phyloP scores from a whole-genome alignment of 257 asterid genomes.

The Jasminum sambac region DNA sequence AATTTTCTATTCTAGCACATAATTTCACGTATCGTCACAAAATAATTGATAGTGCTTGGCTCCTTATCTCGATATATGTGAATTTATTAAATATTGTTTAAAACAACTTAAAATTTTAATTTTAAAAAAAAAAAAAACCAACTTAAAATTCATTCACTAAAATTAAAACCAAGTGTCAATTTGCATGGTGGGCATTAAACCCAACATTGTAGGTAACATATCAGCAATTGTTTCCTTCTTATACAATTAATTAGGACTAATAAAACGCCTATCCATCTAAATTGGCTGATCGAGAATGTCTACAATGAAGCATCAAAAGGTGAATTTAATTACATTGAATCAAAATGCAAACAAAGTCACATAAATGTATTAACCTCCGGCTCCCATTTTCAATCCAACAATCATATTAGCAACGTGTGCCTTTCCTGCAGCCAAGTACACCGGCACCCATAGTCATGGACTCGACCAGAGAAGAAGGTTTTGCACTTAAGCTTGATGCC shows the following conservation, averaged over 20 bases:
- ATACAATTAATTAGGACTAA: conserved; percentile 5
- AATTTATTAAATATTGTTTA: too few relatives aligned
- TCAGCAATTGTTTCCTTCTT: neutral
- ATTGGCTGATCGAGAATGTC: neutral
- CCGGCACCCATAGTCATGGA: conserved; percentile 13
- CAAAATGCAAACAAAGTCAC: neutral
- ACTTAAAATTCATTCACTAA: too few relatives aligned
- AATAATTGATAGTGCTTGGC: too few relatives aligned
- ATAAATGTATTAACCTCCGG: neutral
- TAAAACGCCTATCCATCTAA: neutral
- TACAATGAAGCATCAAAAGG: neutral
- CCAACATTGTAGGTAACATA: neutral
- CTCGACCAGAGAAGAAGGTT: conserved; percentile 12
- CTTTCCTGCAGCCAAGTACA: conserved; percentile 15
- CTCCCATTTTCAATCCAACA: neutral
- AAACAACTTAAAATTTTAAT: too few relatives aligned
- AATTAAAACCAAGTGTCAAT: neutral
- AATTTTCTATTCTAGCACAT: too few relatives aligned
- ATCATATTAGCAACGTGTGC: conserved; percentile 11
- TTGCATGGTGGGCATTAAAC: neutral
- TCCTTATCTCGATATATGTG: too few relatives aligned
- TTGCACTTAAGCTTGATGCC: conserved; percentile 24
- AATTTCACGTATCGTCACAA: too few relatives aligned
- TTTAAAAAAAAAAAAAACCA: too few relatives aligned
- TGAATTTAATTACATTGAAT: neutral